Percentiles rank a stretch among this genome's conserved stretches.
Evolutionary conservation across 225 moss, liverwort and hornwort genomes (phyloP).

Genomic region (Antitrichia curtipendula): DNA sequence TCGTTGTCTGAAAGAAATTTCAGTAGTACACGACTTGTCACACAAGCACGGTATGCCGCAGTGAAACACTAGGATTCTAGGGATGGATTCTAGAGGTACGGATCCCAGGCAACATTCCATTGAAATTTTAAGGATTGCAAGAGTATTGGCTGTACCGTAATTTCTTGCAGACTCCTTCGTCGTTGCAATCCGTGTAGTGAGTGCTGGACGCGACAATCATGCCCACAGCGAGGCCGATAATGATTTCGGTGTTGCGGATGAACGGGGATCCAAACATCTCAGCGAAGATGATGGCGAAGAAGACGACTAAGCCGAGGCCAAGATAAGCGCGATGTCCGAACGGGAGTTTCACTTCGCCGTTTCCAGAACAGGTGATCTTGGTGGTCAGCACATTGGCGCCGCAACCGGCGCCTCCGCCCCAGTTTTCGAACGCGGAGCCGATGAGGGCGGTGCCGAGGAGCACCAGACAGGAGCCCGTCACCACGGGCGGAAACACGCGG

Average conservation of each 20-base stretch:
- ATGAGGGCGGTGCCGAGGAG: slow-evolving; percentile 66
- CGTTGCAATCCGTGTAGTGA: slow-evolving; percentile 28
- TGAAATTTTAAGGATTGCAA: neutral
- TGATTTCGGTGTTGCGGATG: slow-evolving; percentile 72
- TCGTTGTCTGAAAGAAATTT: neutral
- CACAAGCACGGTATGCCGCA: neutral
- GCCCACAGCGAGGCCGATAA: slow-evolving; percentile 68
- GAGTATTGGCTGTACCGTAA: neutral
- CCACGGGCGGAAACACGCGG: slow-evolving; percentile 82
- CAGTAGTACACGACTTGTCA: neutral
- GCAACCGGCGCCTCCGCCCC: slow-evolving; percentile 75
- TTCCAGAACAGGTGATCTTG: slow-evolving; percentile 37
- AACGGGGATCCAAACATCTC: slow-evolving; percentile 90
- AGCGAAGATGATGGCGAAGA: slow-evolving; percentile 49
- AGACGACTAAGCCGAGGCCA: slow-evolving; percentile 72
- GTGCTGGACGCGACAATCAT: slow-evolving; percentile 62
- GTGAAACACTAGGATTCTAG: neutral
- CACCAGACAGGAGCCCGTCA: slow-evolving; percentile 76
- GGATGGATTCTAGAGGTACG: neutral
- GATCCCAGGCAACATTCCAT: neutral
- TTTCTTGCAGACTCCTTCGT: neutral
- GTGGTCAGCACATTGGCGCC: slow-evolving; percentile 53
- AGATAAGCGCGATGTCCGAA: slow-evolving; percentile 65
- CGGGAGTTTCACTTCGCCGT: slow-evolving; percentile 61
- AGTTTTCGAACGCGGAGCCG: slow-evolving; percentile 56